These are phyloP conservation scores for Dactylellina leptospora DNA, from an alignment of 2,329 filamentous ascomycete species.

Conservation along the genomic window DNA sequence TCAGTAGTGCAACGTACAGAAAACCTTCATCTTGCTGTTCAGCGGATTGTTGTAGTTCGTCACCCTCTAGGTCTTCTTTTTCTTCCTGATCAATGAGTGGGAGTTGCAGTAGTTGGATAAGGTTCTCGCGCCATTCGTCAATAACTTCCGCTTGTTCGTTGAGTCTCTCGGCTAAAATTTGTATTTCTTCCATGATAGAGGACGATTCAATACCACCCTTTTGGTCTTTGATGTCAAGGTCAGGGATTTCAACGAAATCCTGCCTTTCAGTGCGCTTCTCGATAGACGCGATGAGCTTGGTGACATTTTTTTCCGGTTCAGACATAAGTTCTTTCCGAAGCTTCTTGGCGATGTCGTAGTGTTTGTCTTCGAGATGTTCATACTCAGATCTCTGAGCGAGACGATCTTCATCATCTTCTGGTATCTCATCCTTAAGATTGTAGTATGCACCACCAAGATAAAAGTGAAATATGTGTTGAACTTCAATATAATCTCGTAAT, in stretches of 20 bases:
- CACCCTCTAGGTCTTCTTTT: conserved; percentile 77
- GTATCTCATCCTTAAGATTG: conserved; percentile 64
- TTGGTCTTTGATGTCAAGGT: conserved; percentile 66
- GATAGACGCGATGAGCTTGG: conserved; percentile 72
- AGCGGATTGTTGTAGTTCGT: conserved; percentile 88
- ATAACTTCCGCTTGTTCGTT: conserved; percentile 77
- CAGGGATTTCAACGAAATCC: conserved; percentile 71
- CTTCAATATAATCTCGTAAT: conserved; percentile 35
- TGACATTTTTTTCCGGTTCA: conserved; percentile 68
- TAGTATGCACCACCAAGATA: conserved; percentile 34
- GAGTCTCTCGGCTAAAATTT: conserved; percentile 70
- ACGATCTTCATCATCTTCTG: conserved; percentile 71
- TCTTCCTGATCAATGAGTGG: conserved; percentile 85
- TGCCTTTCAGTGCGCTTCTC: conserved; percentile 65
- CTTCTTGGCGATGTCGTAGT: conserved; percentile 79
- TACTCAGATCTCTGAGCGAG: conserved; percentile 67
- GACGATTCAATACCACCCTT: conserved; percentile 77
- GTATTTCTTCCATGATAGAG: conserved; percentile 72
- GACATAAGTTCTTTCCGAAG: conserved; percentile 68
- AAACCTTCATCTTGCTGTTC: conserved; percentile 88
- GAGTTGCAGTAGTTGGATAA: conserved; percentile 67
- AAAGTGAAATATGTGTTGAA: conserved; percentile 44
- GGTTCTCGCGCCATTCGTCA: conserved; percentile 76
- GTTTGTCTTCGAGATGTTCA: conserved; percentile 55
- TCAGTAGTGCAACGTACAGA: conserved; percentile 81